phyloP scores from a whole-genome alignment of 108 stramenopile genomes.

The Cyclotella atomus region DNA sequence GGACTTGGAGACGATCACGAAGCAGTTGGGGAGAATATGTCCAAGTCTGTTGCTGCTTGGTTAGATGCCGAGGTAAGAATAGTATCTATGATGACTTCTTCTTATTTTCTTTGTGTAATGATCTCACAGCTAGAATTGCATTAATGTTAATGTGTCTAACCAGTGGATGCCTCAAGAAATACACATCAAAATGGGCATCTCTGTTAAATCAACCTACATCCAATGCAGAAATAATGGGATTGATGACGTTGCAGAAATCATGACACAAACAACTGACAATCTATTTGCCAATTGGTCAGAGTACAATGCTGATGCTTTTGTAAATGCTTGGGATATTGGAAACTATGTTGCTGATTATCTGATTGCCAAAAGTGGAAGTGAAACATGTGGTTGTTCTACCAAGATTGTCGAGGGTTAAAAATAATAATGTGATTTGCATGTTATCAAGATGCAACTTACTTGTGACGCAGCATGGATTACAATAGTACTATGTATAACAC shows the following conservation, averaged over 20 bases:
- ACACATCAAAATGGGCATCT: conserved; percentile 74
- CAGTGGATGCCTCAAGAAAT: conserved; percentile 87
- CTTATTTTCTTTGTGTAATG: no score
- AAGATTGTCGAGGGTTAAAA: conserved; percentile 44
- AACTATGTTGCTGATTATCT: conserved; percentile 87
- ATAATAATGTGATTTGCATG: neutral
- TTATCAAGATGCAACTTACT: no score
- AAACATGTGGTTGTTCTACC: conserved; percentile 78
- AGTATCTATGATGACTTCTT: neutral
- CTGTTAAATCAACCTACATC: conserved; percentile 69
- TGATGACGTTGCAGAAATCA: conserved; percentile 73
- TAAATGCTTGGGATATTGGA: conserved; percentile 84
- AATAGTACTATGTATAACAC: no score
- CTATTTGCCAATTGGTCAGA: conserved; percentile 68
- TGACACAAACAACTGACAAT: conserved; percentile 74
- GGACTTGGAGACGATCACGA: conserved; percentile 67
- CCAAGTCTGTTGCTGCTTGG: conserved; percentile 68
- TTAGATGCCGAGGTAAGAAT: conserved; percentile 61
- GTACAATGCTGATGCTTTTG: conserved; percentile 86
- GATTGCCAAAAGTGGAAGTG: conserved; percentile 62
- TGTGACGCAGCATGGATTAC: no score
- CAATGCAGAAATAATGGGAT: conserved; percentile 55
- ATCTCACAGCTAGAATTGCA: no score
- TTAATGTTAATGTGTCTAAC: no score
- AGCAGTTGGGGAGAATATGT: conserved; percentile 65